Evolutionary conservation across 345 rosid genomes (phyloP).

Genomic region (Mallotus nudiflorus): DNA sequence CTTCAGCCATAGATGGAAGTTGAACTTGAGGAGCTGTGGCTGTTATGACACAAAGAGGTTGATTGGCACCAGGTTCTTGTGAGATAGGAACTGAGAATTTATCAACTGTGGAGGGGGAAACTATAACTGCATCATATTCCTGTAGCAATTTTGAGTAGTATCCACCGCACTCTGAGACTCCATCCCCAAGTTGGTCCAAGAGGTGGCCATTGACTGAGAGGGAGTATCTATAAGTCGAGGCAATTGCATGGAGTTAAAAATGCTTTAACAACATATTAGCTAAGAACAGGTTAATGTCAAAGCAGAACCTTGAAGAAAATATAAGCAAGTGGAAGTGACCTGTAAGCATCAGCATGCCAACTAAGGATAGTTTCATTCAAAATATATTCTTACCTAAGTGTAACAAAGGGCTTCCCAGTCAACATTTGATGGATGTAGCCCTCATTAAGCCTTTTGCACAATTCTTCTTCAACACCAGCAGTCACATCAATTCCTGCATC

Average conservation of each 20-base stretch:
- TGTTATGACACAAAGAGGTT: slow-evolving; percentile 54
- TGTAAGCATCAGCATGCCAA: neutral
- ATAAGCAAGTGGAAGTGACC: neutral
- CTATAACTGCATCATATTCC: slow-evolving; percentile 67
- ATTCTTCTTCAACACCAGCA: slow-evolving; percentile 68
- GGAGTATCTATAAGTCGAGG: slow-evolving; percentile 53
- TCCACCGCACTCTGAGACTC: slow-evolving; percentile 52
- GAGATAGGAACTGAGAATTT: slow-evolving; percentile 41
- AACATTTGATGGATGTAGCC: slow-evolving; percentile 70
- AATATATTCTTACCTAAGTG: slow-evolving; percentile 53
- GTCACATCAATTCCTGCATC: slow-evolving; percentile 69
- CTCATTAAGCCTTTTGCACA: slow-evolving; percentile 81
- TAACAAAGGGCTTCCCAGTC: slow-evolving; percentile 61
- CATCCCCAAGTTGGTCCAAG: slow-evolving; percentile 63
- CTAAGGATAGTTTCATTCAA: neutral
- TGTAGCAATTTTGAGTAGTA: slow-evolving; percentile 69
- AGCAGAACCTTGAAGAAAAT: neutral
- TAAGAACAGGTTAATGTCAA: neutral
- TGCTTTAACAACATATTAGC: too few species aligned
- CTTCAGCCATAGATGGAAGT: slow-evolving; percentile 30
- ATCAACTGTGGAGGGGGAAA: slow-evolving; percentile 47
- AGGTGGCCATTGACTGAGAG: slow-evolving; percentile 62
- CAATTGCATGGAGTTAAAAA: slow-evolving; percentile 11
- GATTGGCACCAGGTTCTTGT: slow-evolving; percentile 58
- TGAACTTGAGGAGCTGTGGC: slow-evolving; percentile 33